phyloP scores from a whole-genome alignment of 306 rosid genomes.

The Trichosanthes truncata region DNA sequence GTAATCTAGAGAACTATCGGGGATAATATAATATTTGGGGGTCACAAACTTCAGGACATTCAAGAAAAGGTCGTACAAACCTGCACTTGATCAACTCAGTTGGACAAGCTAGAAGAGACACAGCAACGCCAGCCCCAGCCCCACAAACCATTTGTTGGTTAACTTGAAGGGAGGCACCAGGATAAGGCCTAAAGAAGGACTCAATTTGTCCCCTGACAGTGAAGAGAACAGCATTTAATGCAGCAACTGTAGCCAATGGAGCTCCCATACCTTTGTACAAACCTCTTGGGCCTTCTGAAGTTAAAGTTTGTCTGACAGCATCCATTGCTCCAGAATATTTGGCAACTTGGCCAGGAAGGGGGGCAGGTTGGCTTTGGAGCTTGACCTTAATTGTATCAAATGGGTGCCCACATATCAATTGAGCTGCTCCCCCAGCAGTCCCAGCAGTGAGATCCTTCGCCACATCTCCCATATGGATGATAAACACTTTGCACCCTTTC shows the following conservation, averaged over 20 bases:
- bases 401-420: constrained; percentile 80
- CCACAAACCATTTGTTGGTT: constrained; percentile 69
- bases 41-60: background rate
- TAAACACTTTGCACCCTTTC: background rate
- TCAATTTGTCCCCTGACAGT: constrained; percentile 87
- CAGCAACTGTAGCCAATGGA: constrained; percentile 94
- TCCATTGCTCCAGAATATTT: constrained; percentile 79
- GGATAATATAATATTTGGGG: background rate
- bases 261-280: constrained; percentile 99
- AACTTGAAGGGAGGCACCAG: constrained; percentile 57
- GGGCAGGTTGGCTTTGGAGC: constrained; percentile 93
- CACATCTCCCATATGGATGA: constrained; percentile 75
- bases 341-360: constrained; percentile 69
- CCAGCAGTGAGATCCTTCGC: constrained; percentile 93
- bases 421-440: constrained; percentile 88
- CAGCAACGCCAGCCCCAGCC: constrained; percentile 92
- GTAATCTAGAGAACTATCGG: background rate
- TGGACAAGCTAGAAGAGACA: constrained; percentile 87
- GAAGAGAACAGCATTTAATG: constrained; percentile 87
- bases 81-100: constrained; percentile 97
- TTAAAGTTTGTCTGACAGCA: constrained; percentile 81
- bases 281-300: constrained; percentile 84
- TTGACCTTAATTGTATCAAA: constrained; percentile 98
- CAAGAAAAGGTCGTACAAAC: constrained; percentile 21
- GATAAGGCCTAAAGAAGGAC: constrained; percentile 56